Evolutionary conservation across 1,284 basidiomycete species (phyloP), one percentile per base, ranked within the genome.

Genomic region (Apiotrichum sp.): DNA sequence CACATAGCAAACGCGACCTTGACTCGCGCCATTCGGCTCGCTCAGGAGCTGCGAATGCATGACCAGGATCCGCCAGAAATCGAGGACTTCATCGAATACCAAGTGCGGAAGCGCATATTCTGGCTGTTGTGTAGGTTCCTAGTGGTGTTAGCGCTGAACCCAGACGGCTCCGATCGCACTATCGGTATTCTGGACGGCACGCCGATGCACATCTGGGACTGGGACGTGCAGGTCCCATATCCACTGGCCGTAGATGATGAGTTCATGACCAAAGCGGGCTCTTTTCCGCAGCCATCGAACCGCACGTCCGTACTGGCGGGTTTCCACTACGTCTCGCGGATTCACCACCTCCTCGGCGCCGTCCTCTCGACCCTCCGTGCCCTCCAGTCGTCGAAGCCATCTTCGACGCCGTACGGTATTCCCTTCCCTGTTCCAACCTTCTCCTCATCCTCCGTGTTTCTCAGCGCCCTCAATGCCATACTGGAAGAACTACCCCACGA

Each of bases 121-220:
- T 68, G 67, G 67, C 57, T 67, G 1, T 48, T 68, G 7, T 69
- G 69, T 70, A 40, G 58, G 69, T 52, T 31, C 3, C 29, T 5
- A 11, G 2, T 11, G 22, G 29, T 7, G 31, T 6, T 9, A 11
- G n/a, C 13, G 10, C 31, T 32, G n/a, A 47, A 6, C 16, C 6
- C 52, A 66, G 65, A 69, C 45, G 65, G 65, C 4, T 65, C 62
- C 8, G 66, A 69, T 40, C 55, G 65, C 10, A 69, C 65, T 13
- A 57, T 66, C 46, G 60, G 59, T 14, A 62, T 59, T 2, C 55
- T 67, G 14, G 64, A 65, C 3, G 56, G 62, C 14, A 54, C 49
- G 8, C 62, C 62, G 4, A 52, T 68, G 49, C 59, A 61, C 10
- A 61, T 68, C 10, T 54, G 57, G 47, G 66, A 69, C 47, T 53